These are phyloP conservation scores for Pichia kudriavzevii DNA, from an alignment of 1,139 yeast species.

Conservation along the genomic window DNA sequence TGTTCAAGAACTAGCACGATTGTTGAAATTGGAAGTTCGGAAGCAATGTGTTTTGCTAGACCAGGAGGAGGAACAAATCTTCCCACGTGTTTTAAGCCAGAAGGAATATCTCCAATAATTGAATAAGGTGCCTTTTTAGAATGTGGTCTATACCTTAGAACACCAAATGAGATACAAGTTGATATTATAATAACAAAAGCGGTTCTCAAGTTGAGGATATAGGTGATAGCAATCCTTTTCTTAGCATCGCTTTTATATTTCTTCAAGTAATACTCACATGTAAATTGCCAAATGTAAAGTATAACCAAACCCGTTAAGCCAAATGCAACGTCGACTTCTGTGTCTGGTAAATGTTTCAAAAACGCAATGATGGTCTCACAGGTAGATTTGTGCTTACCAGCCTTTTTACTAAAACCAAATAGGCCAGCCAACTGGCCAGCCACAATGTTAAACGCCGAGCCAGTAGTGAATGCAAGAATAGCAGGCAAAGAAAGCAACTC, in stretches of 20 bases:
- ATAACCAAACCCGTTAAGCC: slow-evolving; percentile 68
- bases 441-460: slow-evolving; percentile 78
- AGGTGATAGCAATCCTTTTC: slow-evolving; percentile 49
- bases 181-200: slow-evolving; percentile 75
- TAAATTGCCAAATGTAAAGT: slow-evolving; percentile 61
- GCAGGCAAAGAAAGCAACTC: slow-evolving; percentile 89
- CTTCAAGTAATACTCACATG: slow-evolving; percentile 49
- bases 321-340: slow-evolving; percentile 78
- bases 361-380: slow-evolving; percentile 64
- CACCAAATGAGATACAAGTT: slow-evolving; percentile 58
- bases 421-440: slow-evolving; percentile 81
- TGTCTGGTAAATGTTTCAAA: slow-evolving; percentile 58
- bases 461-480: slow-evolving; percentile 90
- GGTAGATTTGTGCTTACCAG: slow-evolving; percentile 70
- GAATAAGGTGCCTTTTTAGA: slow-evolving; percentile 37
- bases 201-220: slow-evolving; percentile 66
- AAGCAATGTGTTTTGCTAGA: slow-evolving; percentile 53
- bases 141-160: slow-evolving; percentile 18
- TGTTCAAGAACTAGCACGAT: slow-evolving; percentile 81
- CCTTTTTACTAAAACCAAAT: slow-evolving; percentile 60
- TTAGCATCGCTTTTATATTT: slow-evolving; percentile 41
- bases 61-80: slow-evolving; percentile 61
- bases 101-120: slow-evolving; percentile 71
- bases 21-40: slow-evolving; percentile 77
- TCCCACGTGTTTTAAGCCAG: slow-evolving; percentile 74